Evolutionary conservation across 495 filamentous ascomycete species (phyloP), one percentile per base, ranked within the genome.

Genomic region (Penicillium simplicissimum): DNA sequence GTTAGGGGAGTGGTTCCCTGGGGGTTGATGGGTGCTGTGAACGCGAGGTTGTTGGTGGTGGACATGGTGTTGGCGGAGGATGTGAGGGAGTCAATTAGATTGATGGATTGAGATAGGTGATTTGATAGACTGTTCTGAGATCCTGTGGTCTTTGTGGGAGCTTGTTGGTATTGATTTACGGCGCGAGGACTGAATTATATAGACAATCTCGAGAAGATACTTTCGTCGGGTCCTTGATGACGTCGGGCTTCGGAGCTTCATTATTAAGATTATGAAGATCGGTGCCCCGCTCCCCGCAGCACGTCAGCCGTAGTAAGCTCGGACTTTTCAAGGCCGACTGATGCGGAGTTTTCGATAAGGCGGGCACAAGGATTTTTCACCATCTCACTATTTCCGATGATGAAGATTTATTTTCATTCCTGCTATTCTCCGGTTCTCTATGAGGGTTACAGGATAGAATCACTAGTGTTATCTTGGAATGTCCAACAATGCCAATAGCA

Each of bases 21-120:
- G 23, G 82, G 78, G 70, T 86, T 86, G 70, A 86, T 76, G n/a
- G 74, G 73, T 21, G 72, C 65, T 9, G 83, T 84, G 66, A 77
- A 82, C 57, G 82, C 81, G 64, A 79, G 57, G 62, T 81, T 74
- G 64, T 83, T 75, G 38, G 65, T 65, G 11, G 70, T 55, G 13
- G 63, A 28, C 69, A 71, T 59, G 45, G 42, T 48, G n/a, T 8
- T 23, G 9, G n/a, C n/a, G n/a, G n/a, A n/a, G n/a, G 14, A 19
- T 8, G 40, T 33, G 4, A n/a, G 52, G 28, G 33, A 25, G 52
- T 10, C 14, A 55, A 55, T 52, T 28, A 23, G 15, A 8, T 2
- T 7, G 13, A 7, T 3, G 19, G 28, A 8, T 52, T 34, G 25
- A 31, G 9, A 17, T 31, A 9, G 23, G 8, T 28, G 47, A 14